A percentile compares a stretch with the other conserved stretches of the same genome.
phyloP scores from a whole-genome alignment of 1,284 basidiomycete species.

The Malassezia japonica region DNA sequence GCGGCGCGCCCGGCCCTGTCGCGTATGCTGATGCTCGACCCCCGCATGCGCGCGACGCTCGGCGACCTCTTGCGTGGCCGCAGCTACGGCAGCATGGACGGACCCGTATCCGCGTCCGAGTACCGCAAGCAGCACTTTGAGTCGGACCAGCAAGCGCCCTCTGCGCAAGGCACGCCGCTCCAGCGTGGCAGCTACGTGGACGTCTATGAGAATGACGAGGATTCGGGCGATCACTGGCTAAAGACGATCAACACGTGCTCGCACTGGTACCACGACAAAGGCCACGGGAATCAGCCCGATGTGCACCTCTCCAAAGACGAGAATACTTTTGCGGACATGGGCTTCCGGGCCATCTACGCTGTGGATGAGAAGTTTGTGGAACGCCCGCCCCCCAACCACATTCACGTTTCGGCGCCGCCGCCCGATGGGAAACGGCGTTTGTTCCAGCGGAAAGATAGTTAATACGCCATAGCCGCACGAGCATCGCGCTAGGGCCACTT shows the following conservation, averaged over 20 bases:
- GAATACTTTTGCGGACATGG: conserved; percentile 16
- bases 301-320: neutral
- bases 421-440: conserved; percentile 30
- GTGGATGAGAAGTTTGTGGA: neutral
- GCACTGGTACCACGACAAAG: conserved; percentile 14
- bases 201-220: conserved; percentile 48
- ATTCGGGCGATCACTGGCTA: conserved; percentile 50
- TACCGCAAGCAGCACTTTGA: conserved; percentile 20
- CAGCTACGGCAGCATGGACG: conserved; percentile 34
- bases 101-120: conserved; percentile 25
- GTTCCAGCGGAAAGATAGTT: neutral
- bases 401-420: conserved; percentile 34
- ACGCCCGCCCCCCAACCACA: conserved; percentile 33
- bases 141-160: neutral
- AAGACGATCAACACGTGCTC: conserved; percentile 46
- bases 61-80: conserved; percentile 78
- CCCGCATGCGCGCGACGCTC: conserved; percentile 76
- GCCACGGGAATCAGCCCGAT: neutral
- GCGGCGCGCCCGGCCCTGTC: conserved; percentile 68
- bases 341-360: conserved; percentile 7
- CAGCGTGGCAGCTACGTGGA: neutral
- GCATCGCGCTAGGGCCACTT: too few species aligned
- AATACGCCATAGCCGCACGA: too few species aligned
- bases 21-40: conserved; percentile 88
- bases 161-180: conserved; percentile 25